Base-by-base conservation (phyloP, 2,329 filamentous ascomycete species). In the Calonectria leucothoes region DNA sequence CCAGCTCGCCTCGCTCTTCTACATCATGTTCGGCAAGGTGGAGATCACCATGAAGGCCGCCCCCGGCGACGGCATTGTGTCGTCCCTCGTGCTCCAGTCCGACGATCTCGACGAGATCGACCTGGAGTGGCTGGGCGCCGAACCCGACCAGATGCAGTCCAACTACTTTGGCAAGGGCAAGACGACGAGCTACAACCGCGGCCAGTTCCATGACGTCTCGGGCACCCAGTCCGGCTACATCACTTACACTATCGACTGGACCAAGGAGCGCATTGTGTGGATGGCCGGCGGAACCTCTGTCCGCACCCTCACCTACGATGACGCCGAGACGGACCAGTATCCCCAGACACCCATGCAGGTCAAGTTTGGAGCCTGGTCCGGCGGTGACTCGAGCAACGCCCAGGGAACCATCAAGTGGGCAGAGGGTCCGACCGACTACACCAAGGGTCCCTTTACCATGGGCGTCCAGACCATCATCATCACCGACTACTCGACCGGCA, bases 11-110 rank as follows among this genome's bases (percentile, higher is more conserved):
- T 98, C 95, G 74, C 91, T 97, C 81, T 98, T 98, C 91, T 98
- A 98, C 89, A 98, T 99, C 87, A 98, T 99, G 97, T 99, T 98
- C 83, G 97, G 97, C 78, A 94, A 93, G 76, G 94, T 98, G 82
- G 94, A 98, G 77, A 91, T 96, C 78, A 93, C 91, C 37, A 90
- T 98, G 87, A 96, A 96, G 85, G 92, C 95, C 31, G 95, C 97
- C 12, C 93, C 95, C 0, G 97, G 97, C 10, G 92, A 91, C 12
- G 97, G 97, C 73, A 98, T 99, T 80, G 96, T 99, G 77, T 98
- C 95, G 84, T 97, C 95, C 57, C 90, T 97, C 15, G 95, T 99
- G 11, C 88, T 99, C 76, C 93, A 98, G 85, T 98, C 96, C 17
- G 96, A 98, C 83, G 91, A 91, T 80, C 90, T 98, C 55, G 97